Base-by-base conservation (phyloP, 2,329 filamentous ascomycete species). In the Talaromyces sp. region DNA sequence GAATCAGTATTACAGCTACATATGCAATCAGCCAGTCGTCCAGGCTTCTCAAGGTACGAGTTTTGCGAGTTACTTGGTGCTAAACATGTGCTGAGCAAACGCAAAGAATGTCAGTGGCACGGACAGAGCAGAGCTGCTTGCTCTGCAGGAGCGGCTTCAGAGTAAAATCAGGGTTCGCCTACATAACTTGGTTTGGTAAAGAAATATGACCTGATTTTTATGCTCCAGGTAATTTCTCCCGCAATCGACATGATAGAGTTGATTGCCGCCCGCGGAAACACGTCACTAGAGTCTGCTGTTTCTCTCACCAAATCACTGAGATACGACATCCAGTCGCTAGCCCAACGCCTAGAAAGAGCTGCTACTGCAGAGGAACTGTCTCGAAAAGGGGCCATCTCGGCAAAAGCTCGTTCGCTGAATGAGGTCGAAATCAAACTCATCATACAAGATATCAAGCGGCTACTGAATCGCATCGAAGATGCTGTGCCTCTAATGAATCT, bases 401-500 rank as follows among this genome's bases (percentile, higher is more conserved):
- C 70, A 68, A 79, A 41, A 70, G 80, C 82, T 38, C 79, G 81
- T 26, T 81, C 82, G 14, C 78, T 84, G 61, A 86, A 84, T 62
- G 83, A 88, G 59, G 74, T 79, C 1, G 87, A 93, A 69, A 79
- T 96, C 24, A 81, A 84, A 57, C 76, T 79, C 43, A 89, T 98
- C 64, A 85, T 93, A 57, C 71, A 78, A 11, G 89, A 93, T 52
- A 93, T 96, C 69, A 90, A 87, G 70, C 81, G 78, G 13, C 77
- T 99, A 2, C 82, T 98, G 1, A 77, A 80, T 11, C 86, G 89
- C 9, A 96, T 99, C 63, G 93, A 98, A 72, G 89, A 95, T 73
- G 90, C 93, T 13, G 91, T 98, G 11, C 93, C 93, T 0, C 80
- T 96, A 3, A 89, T 99, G 71, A 96, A 95, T 68, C 82, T 99